A percentile compares a stretch with the other conserved stretches of the same genome.
Evolutionary conservation across 2,329 filamentous ascomycete species (phyloP).

Genomic region (Aspergillus sp.): DNA sequence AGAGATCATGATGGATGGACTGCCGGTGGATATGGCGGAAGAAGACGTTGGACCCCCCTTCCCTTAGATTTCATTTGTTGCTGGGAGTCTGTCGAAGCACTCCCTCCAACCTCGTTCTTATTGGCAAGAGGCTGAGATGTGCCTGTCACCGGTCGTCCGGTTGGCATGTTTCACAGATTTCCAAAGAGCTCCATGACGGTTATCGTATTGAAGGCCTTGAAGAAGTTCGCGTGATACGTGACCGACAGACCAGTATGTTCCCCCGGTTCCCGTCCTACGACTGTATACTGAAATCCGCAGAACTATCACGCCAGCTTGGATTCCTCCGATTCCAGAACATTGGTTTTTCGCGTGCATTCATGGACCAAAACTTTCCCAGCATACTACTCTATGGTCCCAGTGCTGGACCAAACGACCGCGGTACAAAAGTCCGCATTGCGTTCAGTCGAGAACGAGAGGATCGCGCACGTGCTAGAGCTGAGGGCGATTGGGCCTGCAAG

Average conservation of each 20-base stretch:
- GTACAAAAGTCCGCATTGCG: constrained; percentile 50
- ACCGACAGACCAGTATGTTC: constrained; percentile 54
- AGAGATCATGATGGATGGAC: constrained; percentile 52
- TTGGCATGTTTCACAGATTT: constrained; percentile 51
- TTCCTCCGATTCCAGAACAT: constrained; percentile 56
- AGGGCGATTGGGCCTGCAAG: constrained; percentile 58
- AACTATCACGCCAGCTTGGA: constrained; percentile 55
- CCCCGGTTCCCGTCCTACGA: constrained; percentile 2
- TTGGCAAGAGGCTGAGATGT: constrained; percentile 42
- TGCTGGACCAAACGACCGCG: constrained; percentile 38
- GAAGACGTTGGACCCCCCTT: constrained; percentile 49
- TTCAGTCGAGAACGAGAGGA: constrained; percentile 56
- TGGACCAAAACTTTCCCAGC: constrained; percentile 52
- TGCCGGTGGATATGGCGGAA: constrained; percentile 50
- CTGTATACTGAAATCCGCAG: constrained; percentile 31
- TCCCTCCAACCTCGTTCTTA: constrained; percentile 20
- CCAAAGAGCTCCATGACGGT: constrained; percentile 53
- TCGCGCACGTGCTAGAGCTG: constrained; percentile 45
- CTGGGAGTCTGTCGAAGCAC: constrained; percentile 14
- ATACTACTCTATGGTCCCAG: constrained; percentile 51
- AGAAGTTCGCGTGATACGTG: constrained; percentile 58
- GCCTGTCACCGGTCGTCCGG: constrained; percentile 33
- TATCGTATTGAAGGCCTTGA: constrained; percentile 54
- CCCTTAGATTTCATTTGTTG: constrained; percentile 18
- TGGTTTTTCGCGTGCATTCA: constrained; percentile 51